phyloP scores from a whole-genome alignment of 352 stramenopile genomes.

The Phytophthora fragariae region DNA sequence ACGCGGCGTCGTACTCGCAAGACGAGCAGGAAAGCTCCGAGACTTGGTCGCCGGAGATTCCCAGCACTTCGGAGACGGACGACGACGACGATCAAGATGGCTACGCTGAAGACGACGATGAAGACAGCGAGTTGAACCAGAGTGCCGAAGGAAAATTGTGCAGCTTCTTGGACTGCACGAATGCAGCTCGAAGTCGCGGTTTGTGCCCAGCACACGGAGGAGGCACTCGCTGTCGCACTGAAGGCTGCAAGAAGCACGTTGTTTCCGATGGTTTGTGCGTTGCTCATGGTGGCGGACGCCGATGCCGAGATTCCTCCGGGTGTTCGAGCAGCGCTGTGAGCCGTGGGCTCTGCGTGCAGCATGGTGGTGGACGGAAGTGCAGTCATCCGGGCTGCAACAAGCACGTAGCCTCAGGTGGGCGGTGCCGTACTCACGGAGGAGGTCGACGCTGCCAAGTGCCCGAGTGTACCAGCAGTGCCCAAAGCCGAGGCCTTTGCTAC shows the following conservation, averaged over 20 bases:
- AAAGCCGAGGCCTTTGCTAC: slow-evolving; percentile 86
- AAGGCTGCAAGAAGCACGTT: slow-evolving; percentile 71
- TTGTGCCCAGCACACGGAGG: slow-evolving; percentile 66
- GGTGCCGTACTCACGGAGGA: slow-evolving; percentile 85
- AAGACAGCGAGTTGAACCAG: slow-evolving; percentile 8
- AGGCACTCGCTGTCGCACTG: slow-evolving; percentile 59
- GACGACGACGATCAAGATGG: slow-evolving; percentile 29
- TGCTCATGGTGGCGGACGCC: slow-evolving; percentile 66
- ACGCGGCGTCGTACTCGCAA: slow-evolving; percentile 28
- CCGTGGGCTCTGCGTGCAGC: slow-evolving; percentile 68
- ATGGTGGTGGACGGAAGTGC: slow-evolving; percentile 81
- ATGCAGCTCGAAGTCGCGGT: slow-evolving; percentile 62
- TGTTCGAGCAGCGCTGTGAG: slow-evolving; percentile 66
- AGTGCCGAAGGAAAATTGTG: slow-evolving; percentile 14
- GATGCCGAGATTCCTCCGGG: slow-evolving; percentile 42
- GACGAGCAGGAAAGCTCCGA: slow-evolving; percentile 12
- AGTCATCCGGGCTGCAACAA: slow-evolving; percentile 70
- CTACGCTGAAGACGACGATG: slow-evolving; percentile 16
- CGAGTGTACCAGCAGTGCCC: slow-evolving; percentile 78
- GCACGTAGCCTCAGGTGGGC: slow-evolving; percentile 77
- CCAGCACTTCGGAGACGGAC: slow-evolving; percentile 40
- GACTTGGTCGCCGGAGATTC: slow-evolving; percentile 18
- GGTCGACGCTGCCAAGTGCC: slow-evolving; percentile 83
- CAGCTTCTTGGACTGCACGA: slow-evolving; percentile 39
- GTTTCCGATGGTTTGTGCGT: slow-evolving; percentile 73